Evolutionary conservation across 371 early-diverging fungal species (phyloP).

Genomic region (Phascolomyces articulosus): DNA sequence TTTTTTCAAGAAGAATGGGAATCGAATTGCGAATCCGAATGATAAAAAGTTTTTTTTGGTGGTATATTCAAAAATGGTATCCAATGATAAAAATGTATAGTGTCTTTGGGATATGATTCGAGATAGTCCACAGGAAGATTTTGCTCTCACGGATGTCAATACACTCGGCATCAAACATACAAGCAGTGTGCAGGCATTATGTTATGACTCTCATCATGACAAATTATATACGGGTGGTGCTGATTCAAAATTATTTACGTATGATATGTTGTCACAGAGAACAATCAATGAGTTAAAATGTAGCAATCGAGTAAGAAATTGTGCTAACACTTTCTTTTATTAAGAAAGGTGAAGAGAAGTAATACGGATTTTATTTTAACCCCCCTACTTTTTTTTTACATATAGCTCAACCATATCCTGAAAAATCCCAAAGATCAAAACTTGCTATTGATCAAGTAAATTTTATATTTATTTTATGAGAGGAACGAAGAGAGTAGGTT

Average conservation of each 20-base stretch:
- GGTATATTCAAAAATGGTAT: too few relatives aligned
- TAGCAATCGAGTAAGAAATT: slow-evolving; percentile 6
- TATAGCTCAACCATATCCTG: slow-evolving; percentile 28
- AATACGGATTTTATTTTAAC: too few relatives aligned
- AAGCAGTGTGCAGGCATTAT: slow-evolving; percentile 23
- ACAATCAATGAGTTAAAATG: slow-evolving; percentile 12
- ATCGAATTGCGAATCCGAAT: too few relatives aligned
- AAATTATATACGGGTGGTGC: slow-evolving; percentile 32
- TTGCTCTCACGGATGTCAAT: slow-evolving; percentile 8
- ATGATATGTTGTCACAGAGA: slow-evolving; percentile 22
- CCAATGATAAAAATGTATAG: too few relatives aligned
- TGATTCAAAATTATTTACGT: slow-evolving; percentile 27
- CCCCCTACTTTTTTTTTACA: not conserved
- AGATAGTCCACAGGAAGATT: slow-evolving; percentile 12
- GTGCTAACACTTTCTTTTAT: not conserved
- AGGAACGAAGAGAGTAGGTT: not conserved
- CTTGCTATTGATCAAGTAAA: slow-evolving; percentile 23
- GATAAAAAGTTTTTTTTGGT: too few relatives aligned
- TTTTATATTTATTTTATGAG: not conserved
- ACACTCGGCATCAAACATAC: slow-evolving; percentile 31
- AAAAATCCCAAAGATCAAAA: slow-evolving; percentile 21
- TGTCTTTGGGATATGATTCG: slow-evolving; percentile 15
- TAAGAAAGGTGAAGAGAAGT: too few relatives aligned
- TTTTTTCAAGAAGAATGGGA: too few relatives aligned
- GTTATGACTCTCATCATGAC: slow-evolving; percentile 23